Evolutionary conservation across 1,284 basidiomycete genomes (phyloP), one percentile per base, ranked within the genome.

Genomic region (Ustilago curta): DNA sequence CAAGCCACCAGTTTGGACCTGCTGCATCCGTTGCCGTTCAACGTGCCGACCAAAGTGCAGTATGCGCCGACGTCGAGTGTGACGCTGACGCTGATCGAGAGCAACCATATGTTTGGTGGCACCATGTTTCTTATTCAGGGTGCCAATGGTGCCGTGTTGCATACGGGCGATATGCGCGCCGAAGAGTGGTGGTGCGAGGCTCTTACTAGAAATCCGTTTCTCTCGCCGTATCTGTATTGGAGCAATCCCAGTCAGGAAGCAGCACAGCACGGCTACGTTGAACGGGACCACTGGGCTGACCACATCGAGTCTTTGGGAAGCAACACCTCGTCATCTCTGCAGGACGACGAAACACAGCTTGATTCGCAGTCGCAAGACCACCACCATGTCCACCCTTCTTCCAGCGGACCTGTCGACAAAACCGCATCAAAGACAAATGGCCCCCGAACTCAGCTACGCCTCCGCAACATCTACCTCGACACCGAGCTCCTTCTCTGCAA

Each of bases 41-140:
- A 92, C 70, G 88, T 87, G 5, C 92, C 94, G 0, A 92, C 90
- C 0, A 75, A 85, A 35, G 87, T 91, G 44, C 89, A 90, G 19
- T 86, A 95, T 21, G 87, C 89, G 6, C 87, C 87, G 9, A 89
- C 91, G 61, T 85, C 83, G 0, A 67, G 51, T 0, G 89, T 94
- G 3, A 90, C 87, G 0, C 88, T 97, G 63, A 96, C 94, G 0
- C 87, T 93, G 3, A 86, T 97, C 16, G 92, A 95, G 76, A 94
- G 95, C 1, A 97, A 97, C 81, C 95, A 97, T 83, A 97, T 94
- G 84, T 94, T 93, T 11, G 95, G 95, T 0, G 91, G 93, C 0
- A 90, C 93, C 31, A 97, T 97, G 95, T 95, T 92, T 84, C 88
- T 97, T 18, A 90, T 97, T 58, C 92, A 94, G 81, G 93, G 93